A percentile compares a stretch with the other conserved stretches of the same genome.
phyloP scores from a whole-genome alignment of 495 filamentous ascomycete species.

The Xylaria cubensis region DNA sequence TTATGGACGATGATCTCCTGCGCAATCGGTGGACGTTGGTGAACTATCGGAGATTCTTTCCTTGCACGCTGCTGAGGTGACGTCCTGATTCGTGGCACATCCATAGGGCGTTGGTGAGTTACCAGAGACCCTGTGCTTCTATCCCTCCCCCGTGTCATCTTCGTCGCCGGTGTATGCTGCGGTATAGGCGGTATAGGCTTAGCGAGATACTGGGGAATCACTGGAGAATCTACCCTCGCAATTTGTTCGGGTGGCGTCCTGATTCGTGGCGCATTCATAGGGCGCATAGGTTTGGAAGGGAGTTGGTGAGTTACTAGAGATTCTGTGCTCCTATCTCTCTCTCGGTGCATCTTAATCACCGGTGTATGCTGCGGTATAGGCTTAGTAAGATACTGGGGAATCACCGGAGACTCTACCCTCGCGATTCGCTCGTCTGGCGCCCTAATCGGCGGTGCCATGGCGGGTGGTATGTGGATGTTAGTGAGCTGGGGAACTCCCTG shows the following conservation, averaged over 20 bases:
- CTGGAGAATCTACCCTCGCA: background rate
- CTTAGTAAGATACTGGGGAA: too few relatives aligned
- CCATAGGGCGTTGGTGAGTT: background rate
- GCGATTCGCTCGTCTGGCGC: too few relatives aligned
- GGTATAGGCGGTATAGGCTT: background rate
- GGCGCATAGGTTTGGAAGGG: too few relatives aligned
- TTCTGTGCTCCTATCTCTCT: too few relatives aligned
- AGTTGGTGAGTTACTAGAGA: too few relatives aligned
- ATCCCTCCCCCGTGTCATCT: background rate
- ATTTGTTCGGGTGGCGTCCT: background rate
- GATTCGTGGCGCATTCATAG: too few relatives aligned
- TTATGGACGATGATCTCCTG: conserved; percentile 3
- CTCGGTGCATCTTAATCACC: too few relatives aligned
- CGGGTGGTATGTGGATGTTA: too few relatives aligned
- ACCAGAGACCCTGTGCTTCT: background rate
- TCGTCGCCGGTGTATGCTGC: background rate
- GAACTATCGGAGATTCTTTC: background rate
- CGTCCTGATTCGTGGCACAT: background rate
- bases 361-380: too few relatives aligned
- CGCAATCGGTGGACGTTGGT: background rate
- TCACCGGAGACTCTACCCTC: too few relatives aligned
- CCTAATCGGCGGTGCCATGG: background rate
- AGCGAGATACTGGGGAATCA: background rate
- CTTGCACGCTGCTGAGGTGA: background rate
- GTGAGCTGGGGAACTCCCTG: too few relatives aligned